A percentile compares a stretch with the other conserved stretches of the same genome.
phyloP scores from a whole-genome alignment of 345 rosid genomes.

The Schrenkiella parvula region DNA sequence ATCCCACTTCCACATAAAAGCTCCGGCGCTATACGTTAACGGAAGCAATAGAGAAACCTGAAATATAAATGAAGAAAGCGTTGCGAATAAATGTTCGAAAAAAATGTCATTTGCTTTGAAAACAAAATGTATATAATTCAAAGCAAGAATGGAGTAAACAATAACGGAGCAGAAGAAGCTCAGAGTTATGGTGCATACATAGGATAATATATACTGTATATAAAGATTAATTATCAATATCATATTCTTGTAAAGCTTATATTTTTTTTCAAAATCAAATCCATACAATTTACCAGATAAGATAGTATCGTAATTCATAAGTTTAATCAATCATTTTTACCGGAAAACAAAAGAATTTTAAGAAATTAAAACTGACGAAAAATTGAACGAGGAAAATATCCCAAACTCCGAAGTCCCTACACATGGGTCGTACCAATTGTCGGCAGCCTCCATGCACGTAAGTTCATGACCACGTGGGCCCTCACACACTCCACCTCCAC shows the following conservation, averaged over 20 bases:
- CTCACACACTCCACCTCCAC: constrained; percentile 22
- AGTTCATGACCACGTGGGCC: constrained; percentile 35
- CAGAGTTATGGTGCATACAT: too few relatives aligned
- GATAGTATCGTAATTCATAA: not conserved
- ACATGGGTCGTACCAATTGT: constrained; percentile 33
- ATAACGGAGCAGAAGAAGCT: not conserved
- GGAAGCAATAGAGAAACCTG: too few relatives aligned
- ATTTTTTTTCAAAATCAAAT: not conserved
- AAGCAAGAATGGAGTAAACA: not conserved
- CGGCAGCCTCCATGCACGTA: constrained; percentile 38
- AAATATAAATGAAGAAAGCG: too few relatives aligned
- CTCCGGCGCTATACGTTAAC: too few relatives aligned
- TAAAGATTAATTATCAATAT: not conserved
- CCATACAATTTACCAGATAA: not conserved
- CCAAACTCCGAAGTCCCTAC: not conserved
- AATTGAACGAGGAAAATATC: constrained; percentile 16
- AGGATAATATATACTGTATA: not conserved
- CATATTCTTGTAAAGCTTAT: not conserved
- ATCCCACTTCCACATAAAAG: too few relatives aligned
- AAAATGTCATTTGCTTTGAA: not conserved
- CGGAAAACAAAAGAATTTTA: not conserved
- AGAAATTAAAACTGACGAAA: too few relatives aligned
- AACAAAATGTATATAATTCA: too few relatives aligned
- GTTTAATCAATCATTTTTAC: not conserved
- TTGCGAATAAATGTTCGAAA: too few relatives aligned